phyloP scores from a whole-genome alignment of 768 basidiomycete genomes.

The Kwoniella dendrophila region DNA sequence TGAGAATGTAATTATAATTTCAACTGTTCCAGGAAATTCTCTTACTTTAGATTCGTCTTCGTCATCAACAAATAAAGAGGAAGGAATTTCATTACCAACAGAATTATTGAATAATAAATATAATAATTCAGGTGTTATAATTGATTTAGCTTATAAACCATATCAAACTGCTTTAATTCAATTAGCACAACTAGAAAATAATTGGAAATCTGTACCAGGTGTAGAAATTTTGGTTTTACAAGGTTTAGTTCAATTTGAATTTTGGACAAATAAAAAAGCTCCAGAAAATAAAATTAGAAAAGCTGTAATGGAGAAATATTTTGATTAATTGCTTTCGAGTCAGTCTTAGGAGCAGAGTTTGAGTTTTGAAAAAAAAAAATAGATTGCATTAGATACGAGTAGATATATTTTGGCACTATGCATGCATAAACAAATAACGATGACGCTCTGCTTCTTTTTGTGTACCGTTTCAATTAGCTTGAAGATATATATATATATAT shows the following conservation, averaged over 20 bases:
- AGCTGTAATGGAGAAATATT: slow-evolving; percentile 49
- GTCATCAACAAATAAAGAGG: slow-evolving; percentile 53
- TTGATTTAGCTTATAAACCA: slow-evolving; percentile 95
- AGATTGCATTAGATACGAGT: too few species aligned
- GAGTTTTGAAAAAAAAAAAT: too few species aligned
- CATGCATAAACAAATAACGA: too few species aligned
- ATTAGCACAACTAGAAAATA: slow-evolving; percentile 62
- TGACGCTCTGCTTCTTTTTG: too few species aligned
- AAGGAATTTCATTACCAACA: slow-evolving; percentile 56
- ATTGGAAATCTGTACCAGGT: slow-evolving; percentile 49
- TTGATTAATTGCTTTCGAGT: too few species aligned
- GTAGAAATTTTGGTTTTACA: slow-evolving; percentile 54
- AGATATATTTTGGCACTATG: too few species aligned
- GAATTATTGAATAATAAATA: slow-evolving; percentile 61
- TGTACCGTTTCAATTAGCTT: too few species aligned
- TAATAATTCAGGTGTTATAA: slow-evolving; percentile 67
- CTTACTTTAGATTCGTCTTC: too few species aligned
- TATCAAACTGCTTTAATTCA: slow-evolving; percentile 76
- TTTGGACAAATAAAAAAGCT: slow-evolving; percentile 52
- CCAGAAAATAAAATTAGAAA: slow-evolving; percentile 46
- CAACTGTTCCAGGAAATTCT: slow-evolving; percentile 75
- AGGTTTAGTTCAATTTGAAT: slow-evolving; percentile 51
- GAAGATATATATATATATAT: too few species aligned
- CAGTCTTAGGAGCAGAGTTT: too few species aligned
- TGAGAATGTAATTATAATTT: slow-evolving; percentile 68